phyloP scores from a whole-genome alignment of 805 yeast species.

The Hanseniaspora valbyensis region DNA sequence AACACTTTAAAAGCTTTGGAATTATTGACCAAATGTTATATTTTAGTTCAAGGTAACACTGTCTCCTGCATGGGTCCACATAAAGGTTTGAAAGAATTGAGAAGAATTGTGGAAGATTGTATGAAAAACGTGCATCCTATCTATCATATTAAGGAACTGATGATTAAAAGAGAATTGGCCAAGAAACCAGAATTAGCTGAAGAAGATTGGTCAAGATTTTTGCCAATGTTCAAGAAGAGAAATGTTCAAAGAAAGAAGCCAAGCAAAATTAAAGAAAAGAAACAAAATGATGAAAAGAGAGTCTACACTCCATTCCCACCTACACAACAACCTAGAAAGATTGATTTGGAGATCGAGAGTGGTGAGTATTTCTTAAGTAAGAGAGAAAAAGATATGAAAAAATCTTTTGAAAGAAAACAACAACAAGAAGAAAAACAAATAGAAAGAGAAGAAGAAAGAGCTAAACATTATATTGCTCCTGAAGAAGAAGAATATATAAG shows the following conservation, averaged over 20 bases:
- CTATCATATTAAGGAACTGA: slow-evolving; percentile 89
- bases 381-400: slow-evolving; percentile 63
- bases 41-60: slow-evolving; percentile 93
- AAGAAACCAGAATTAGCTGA: slow-evolving; percentile 90
- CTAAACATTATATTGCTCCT: slow-evolving; percentile 76
- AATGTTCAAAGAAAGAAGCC: slow-evolving; percentile 91
- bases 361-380: slow-evolving; percentile 95
- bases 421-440: slow-evolving; percentile 63
- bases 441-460: slow-evolving; percentile 56
- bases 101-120: slow-evolving; percentile 94
- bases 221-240: slow-evolving; percentile 93
- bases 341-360: slow-evolving; percentile 92
- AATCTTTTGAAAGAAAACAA: slow-evolving; percentile 63
- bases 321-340: slow-evolving; percentile 88
- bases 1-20: slow-evolving; percentile 93
- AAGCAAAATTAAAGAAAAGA: slow-evolving; percentile 45
- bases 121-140: slow-evolving; percentile 97
- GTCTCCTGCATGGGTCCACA: slow-evolving; percentile 95
- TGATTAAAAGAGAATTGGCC: slow-evolving; percentile 92
- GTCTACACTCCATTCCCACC: slow-evolving; percentile 99
- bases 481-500: slow-evolving; percentile 53
- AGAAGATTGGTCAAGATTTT: slow-evolving; percentile 93
- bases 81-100: slow-evolving; percentile 80
- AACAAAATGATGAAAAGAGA: slow-evolving; percentile 38
- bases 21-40: slow-evolving; percentile 86